Evolutionary conservation across 331 rosid genomes (phyloP), one percentile per base, ranked within the genome.

Genomic region (Telfairia occidentalis): DNA sequence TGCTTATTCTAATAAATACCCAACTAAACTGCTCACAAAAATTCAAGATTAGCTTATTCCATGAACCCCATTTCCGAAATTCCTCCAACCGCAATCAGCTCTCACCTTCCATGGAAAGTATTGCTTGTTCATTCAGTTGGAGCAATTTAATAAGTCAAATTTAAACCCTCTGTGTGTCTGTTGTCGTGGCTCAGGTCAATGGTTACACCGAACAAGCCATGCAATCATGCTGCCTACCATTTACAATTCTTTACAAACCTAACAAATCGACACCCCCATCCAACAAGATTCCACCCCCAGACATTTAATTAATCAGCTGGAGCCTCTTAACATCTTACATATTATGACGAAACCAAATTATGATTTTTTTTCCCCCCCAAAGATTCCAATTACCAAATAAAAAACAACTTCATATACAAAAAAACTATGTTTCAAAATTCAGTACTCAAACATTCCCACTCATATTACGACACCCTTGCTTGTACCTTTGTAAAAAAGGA

Each of bases 181-280:
- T 18, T 37, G 9, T 19, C 30, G 30, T 40, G 54, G n/a, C n/a
- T n/a, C n/a, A n/a, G n/a, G 74, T 69, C 74, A 69, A 69, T 69
- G n/a, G 50, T 43, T 69, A 57, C 74, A 24, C 74, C 74, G 38
- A 69, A 71, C 75, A 71, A 46, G 43, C 43, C 75, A 71, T 71
- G 74, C 74, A 69, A 69, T 69, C 57, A 69, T 43, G 38, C 24
- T 43, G 55, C 73, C 73, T 23, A 45, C 74, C 54, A 45, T 69
- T 69, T 15, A 19, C 16, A 43, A 15, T 70, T 42, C 55, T 69
- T 43, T 69, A 45, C 38, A 26, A 26, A 70, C 57, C 75, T 70
- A 46, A 70, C 75, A 18, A 59, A 60, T 60, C 13, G 42, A 30
- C 30, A 15, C 42, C 42, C 24, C 73, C 9, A 67, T 23, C 29